Base-by-base conservation (phyloP, 1,284 basidiomycete genomes). In the Ceratobasidium sp. region DNA sequence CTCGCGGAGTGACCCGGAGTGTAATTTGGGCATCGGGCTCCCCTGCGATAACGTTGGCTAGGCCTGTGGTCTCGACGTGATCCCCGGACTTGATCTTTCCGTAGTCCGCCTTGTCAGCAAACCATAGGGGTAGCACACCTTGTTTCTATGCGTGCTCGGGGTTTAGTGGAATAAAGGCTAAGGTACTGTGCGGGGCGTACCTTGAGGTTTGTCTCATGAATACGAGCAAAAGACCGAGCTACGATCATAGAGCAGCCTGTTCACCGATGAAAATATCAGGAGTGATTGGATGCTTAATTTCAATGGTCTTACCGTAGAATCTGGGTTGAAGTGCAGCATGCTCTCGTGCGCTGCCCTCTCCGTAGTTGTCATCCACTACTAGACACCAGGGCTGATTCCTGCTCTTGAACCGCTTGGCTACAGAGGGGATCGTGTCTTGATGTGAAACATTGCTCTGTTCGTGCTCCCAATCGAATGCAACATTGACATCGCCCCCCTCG, bases 191-290 rank as follows among this genome's bases (percentile, higher is more conserved):
- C 18, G 32, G 5, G 1, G 77, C 84, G 50, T 76, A 91, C 93
- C 85, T 98, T 98, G 75, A 98, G 84, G 83, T 98, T 98, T 14
- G 96, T 98, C 83, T 98, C 95, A 82, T 99, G 98, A 75, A 99
- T 99, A 76, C 98, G 93, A 75, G 98, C 98, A 78, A 99, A 99
- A 1, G 96, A 98, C 41, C 95, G 87, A 0, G 94, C 93, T 70
- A 96, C 82, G 78, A 96, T 95, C 83, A 95, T 83, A 7, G 86
- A 87, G 78, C 93, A 95, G 32, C 94, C 93, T 91, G 73, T 14
- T n/a, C 38, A 70, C 1, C 47, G 46, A 54, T 14, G 21, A 63
- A 43, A 72, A 64, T 38, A 32, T 21, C 28, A 54, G 77, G 30
- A 64, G 35, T 28, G n/a, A 41, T 73, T 7, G 18, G 2, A 23